Conservation (phyloP, 1,284 basidiomycete genomes). For the Moniliophthora roreri region DNA sequence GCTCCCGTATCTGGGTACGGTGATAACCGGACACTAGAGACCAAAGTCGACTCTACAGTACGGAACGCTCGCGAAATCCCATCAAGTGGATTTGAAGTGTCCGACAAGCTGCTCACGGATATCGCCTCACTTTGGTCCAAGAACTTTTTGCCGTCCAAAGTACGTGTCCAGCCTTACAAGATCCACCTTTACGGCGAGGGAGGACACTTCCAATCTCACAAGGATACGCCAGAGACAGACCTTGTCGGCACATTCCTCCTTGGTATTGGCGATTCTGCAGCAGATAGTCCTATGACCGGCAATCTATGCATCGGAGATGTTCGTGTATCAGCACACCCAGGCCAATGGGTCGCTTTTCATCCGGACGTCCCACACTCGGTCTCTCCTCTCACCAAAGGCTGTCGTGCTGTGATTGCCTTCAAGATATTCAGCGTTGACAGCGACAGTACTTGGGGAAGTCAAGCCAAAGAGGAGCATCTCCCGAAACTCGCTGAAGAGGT, state of each 20-base stretch:
- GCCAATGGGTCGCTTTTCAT: slow-evolving; percentile 35
- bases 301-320: slow-evolving; percentile 16
- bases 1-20: slow-evolving; percentile 24
- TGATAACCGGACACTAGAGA: slow-evolving; percentile 20
- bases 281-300: neutral
- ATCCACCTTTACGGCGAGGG: slow-evolving; percentile 30
- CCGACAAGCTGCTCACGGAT: slow-evolving; percentile 17
- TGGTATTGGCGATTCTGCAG: slow-evolving; percentile 24
- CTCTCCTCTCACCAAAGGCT: slow-evolving; percentile 14
- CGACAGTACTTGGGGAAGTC: slow-evolving; percentile 3
- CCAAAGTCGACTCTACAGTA: slow-evolving; percentile 20
- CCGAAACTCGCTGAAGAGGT: slow-evolving; percentile 4
- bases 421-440: slow-evolving; percentile 26
- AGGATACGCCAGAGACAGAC: slow-evolving; percentile 30
- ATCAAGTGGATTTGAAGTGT: slow-evolving; percentile 24
- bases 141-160: slow-evolving; percentile 20
- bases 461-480: neutral
- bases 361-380: slow-evolving; percentile 36
- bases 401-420: slow-evolving; percentile 32
- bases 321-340: slow-evolving; percentile 11
- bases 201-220: slow-evolving; percentile 28
- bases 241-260: slow-evolving; percentile 28
- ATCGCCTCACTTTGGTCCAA: slow-evolving; percentile 22
- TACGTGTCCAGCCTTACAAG: slow-evolving; percentile 30
- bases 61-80: slow-evolving; percentile 29